phyloP scores from a whole-genome alignment of 148 eudicot species.

The Vaccinium vitisidaea region DNA sequence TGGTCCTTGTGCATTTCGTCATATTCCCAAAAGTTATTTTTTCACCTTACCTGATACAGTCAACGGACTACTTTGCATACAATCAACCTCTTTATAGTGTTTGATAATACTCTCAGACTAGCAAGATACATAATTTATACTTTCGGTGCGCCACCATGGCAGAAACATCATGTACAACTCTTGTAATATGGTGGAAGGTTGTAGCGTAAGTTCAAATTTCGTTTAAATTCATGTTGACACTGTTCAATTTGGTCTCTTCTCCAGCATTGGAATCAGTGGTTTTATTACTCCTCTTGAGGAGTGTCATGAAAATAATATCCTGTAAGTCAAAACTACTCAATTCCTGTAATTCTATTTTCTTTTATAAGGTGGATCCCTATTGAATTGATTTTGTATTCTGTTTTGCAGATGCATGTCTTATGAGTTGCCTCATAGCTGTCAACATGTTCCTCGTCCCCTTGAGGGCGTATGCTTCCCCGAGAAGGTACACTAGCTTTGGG shows the following conservation, averaged over 20 bases:
- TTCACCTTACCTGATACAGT: too few species aligned
- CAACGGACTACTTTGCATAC: too few species aligned
- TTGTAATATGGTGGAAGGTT: background rate
- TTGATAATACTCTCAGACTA: background rate
- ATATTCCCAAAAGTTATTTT: background rate
- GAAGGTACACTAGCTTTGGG: conserved; percentile 19
- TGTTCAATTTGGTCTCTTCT: background rate
- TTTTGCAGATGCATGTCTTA: conserved; percentile 27
- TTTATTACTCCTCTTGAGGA: background rate
- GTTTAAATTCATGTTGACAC: background rate
- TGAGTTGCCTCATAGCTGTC: conserved; percentile 7
- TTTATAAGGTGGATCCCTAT: too few species aligned
- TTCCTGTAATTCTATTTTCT: background rate
- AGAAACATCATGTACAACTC: background rate
- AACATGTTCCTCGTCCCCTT: conserved; percentile 23
- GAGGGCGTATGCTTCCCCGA: conserved; percentile 26
- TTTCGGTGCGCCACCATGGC: too few species aligned
- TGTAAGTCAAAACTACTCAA: conserved; percentile 15
- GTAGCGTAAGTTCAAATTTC: too few species aligned
- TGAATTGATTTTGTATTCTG: background rate
- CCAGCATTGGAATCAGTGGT: conserved; percentile 14
- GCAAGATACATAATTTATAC: too few species aligned
- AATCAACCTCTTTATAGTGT: too few species aligned
- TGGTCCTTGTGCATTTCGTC: background rate
- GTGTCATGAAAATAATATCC: background rate